A percentile compares a stretch with the other conserved stretches of the same genome.
phyloP scores from a whole-genome alignment of 148 eudicot species.

The Arctostaphylos glauca region DNA sequence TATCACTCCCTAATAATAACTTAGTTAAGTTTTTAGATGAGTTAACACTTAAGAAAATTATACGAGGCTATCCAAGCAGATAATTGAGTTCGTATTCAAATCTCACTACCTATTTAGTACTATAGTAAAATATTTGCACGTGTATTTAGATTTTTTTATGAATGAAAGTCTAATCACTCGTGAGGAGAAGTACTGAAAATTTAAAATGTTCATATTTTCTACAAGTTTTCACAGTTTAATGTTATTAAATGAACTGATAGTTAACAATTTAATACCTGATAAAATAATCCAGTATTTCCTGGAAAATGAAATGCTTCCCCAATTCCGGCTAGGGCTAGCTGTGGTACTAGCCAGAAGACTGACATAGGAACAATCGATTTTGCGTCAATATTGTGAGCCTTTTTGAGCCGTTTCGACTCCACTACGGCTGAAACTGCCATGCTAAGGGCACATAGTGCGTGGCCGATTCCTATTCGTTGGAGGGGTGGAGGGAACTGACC shows the following conservation, averaged over 20 bases:
- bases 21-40: background rate
- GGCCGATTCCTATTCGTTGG: constrained; percentile 32
- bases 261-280: constrained; percentile 26
- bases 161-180: background rate
- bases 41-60: background rate
- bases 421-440: constrained; percentile 33
- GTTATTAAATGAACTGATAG: background rate
- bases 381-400: background rate
- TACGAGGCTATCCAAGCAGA: background rate
- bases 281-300: constrained; percentile 29
- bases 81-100: background rate
- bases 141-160: background rate
- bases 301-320: constrained; percentile 60
- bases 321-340: constrained; percentile 35
- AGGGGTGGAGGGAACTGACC: constrained; percentile 12
- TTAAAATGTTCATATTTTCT: background rate
- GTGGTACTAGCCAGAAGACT: constrained; percentile 36
- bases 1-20: background rate
- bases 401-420: constrained; percentile 19
- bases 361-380: constrained; percentile 21
- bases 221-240: background rate
- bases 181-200: background rate
- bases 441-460: constrained; percentile 16
- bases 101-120: background rate
- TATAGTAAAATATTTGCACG: background rate